phyloP scores from a whole-genome alignment of 257 asterid genomes.

The Plantago major region DNA sequence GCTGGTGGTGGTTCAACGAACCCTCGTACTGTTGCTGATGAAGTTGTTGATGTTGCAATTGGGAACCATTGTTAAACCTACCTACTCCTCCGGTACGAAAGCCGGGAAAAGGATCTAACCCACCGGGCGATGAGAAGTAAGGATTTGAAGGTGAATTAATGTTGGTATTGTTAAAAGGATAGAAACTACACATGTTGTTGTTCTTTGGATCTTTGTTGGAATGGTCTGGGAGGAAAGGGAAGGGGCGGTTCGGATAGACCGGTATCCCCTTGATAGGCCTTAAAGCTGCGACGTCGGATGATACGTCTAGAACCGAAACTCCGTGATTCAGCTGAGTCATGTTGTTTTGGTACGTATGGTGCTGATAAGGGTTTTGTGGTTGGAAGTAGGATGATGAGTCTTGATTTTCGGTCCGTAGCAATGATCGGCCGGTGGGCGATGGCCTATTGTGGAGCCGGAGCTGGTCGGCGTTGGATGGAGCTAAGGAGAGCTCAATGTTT shows the following conservation, averaged over 20 bases:
- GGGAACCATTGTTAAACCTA: neutral
- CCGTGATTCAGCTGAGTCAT: slow-evolving; percentile 41
- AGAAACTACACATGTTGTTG: slow-evolving; percentile 24
- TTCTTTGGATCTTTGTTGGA: slow-evolving; percentile 36
- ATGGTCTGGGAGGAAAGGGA: slow-evolving; percentile 39
- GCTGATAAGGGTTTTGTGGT: slow-evolving; percentile 50
- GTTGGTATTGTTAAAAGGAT: slow-evolving; percentile 15
- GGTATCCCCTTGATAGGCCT: slow-evolving; percentile 82
- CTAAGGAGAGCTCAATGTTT: slow-evolving; percentile 65
- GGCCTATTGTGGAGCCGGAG: too few species aligned
- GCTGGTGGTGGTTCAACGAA: slow-evolving; percentile 23
- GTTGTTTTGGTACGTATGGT: slow-evolving; percentile 13
- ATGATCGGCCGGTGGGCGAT: too few species aligned
- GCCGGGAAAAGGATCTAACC: slow-evolving; percentile 26
- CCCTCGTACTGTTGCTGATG: slow-evolving; percentile 16
- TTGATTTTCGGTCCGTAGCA: too few species aligned
- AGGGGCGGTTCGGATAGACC: slow-evolving; percentile 56
- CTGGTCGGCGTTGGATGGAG: slow-evolving; percentile 28
- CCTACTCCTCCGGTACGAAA: neutral
- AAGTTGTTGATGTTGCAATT: slow-evolving; percentile 13
- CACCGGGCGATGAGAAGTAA: too few species aligned
- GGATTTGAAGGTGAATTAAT: slow-evolving; percentile 18
- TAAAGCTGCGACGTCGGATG: slow-evolving; percentile 37
- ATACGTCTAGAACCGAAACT: slow-evolving; percentile 40
- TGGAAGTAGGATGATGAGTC: neutral